Evolutionary conservation across 345 rosid species (phyloP), one percentile per base, ranked within the genome.

Genomic region (Camelina sativa): DNA sequence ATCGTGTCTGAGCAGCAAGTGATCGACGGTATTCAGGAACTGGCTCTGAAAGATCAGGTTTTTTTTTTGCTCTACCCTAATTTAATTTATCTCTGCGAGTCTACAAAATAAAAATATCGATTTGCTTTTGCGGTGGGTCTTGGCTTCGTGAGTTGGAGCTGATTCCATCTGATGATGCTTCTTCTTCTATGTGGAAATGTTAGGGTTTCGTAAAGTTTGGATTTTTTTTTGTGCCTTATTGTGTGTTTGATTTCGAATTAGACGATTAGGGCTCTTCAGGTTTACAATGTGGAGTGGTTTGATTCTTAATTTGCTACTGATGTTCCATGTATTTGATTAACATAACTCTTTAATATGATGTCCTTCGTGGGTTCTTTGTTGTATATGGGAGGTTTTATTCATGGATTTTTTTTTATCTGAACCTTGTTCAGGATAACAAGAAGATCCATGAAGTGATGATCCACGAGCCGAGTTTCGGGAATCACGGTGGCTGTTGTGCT

Each of bases 401-500:
- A 28, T 28, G 30, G 30, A 28, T 28, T 4, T 28, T 28, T 28
- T 28, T 23, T 23, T 20, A 20, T 25, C 28, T 25, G 28, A 25
- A 25, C 4, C 4, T 25, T 25, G 28, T 25, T 25, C 70, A 91
- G 92, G 86, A 63, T 7, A 78, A 83, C 61, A 76, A 61, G 80
- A 75, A 73, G 73, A 82, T 58, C 52, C 46, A 80, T 65, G 75
- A 32, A 71, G 79, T 57, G 74, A 65, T 57, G 74, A 65, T 22
- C 52, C 25, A 44, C 8, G 88, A 80, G 41, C 80, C 60, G 41
- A 82, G 80, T 41, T 88, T 80, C 76, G 93, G 86, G 46, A 76
- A 75, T 72, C 89, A 85, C 83, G 86, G 87, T 46, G 97, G 93
- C 65, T 76, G 80, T 78, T 95, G 97, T 61, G 96, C 93, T 0